Evolutionary conservation across 2,329 filamentous ascomycete genomes (phyloP).

Genomic region (Pseudogymnoascus sp.): DNA sequence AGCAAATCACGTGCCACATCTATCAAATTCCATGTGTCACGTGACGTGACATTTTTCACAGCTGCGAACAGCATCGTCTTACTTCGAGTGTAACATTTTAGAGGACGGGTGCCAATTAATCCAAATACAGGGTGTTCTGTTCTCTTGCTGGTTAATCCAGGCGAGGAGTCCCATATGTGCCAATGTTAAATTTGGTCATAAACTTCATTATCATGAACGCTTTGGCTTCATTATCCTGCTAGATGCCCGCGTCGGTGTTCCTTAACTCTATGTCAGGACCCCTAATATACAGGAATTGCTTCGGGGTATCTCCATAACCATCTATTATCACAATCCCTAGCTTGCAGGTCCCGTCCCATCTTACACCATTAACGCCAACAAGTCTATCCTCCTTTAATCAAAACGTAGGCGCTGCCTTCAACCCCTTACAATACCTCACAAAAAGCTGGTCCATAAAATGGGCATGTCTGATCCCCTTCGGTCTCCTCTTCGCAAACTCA

Average conservation of each 20-base stretch:
- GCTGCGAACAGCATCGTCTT: too few relatives aligned
- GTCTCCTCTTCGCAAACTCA: slow-evolving; percentile 62
- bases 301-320: background rate
- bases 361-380: slow-evolving; percentile 1
- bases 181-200: background rate
- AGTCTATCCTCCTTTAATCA: background rate
- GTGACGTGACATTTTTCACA: background rate
- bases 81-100: too few relatives aligned
- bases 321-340: background rate
- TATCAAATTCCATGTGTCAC: background rate
- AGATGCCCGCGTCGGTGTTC: background rate
- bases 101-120: too few relatives aligned
- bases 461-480: slow-evolving; percentile 79
- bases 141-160: too few relatives aligned
- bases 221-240: background rate
- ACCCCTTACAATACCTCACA: slow-evolving; percentile 57
- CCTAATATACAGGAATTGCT: slow-evolving; percentile 6
- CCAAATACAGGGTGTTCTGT: too few relatives aligned
- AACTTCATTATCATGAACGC: background rate
- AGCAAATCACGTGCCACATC: background rate
- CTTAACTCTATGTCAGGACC: background rate
- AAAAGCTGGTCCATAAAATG: slow-evolving; percentile 82
- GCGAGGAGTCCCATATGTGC: too few relatives aligned
- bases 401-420: slow-evolving; percentile 19
- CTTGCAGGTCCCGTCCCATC: background rate